phyloP scores from a whole-genome alignment of 2,329 filamentous ascomycete genomes.

The Raffaelea albimanens region DNA sequence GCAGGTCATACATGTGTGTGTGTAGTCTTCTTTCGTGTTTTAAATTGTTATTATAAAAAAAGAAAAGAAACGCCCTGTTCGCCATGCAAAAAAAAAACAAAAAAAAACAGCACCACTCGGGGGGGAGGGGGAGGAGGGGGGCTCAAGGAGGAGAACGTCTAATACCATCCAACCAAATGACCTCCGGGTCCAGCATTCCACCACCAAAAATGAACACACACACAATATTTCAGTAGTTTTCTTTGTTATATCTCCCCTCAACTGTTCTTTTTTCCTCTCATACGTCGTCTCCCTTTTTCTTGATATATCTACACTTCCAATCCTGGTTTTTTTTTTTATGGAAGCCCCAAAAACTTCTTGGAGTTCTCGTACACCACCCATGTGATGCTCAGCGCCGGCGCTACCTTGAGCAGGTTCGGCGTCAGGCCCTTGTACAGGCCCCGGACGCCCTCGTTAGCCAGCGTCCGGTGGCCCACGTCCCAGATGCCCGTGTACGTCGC shows the following conservation, averaged over 20 bases:
- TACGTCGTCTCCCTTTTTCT: neutral
- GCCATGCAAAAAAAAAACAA: no score
- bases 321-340: conserved; percentile 18
- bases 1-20: neutral
- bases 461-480: conserved; percentile 78
- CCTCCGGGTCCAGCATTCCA: no score
- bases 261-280: neutral
- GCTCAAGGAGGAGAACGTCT: no score
- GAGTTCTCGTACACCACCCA: conserved; percentile 91
- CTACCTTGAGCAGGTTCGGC: conserved; percentile 91
- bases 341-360: conserved; percentile 58
- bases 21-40: neutral
- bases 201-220: neutral
- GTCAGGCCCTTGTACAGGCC: conserved; percentile 93
- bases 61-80: neutral
- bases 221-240: no score
- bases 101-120: no score
- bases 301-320: neutral
- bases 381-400: conserved; percentile 89
- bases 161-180: no score
- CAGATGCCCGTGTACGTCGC: conserved; percentile 83
- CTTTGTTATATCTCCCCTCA: no score
- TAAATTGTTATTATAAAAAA: neutral
- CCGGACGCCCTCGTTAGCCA: conserved; percentile 70
- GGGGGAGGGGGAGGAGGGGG: no score